Base-by-base conservation (phyloP, 257 asterid genomes). In the Ocimum tenuiflorum region DNA sequence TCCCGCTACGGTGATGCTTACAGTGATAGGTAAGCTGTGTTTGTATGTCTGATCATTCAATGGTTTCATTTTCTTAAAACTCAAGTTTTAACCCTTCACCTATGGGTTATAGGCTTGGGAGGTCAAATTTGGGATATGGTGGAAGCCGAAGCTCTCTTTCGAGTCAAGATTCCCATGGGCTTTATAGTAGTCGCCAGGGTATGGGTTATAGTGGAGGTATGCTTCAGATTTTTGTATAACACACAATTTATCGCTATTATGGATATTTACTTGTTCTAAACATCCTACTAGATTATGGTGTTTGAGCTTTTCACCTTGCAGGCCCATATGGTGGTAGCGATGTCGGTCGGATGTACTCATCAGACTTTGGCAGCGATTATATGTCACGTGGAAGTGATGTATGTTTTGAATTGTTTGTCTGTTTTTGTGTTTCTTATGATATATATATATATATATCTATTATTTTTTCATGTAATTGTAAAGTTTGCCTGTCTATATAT, bases 121-220 rank as follows among this genome's bases (percentile, higher is more conserved):
- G 97, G 78, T 82, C 97, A n/a, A 86, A 72, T 79, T 35, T 80
- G 52, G 94, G 91, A 72, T 94, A 90, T 73, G 81, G 88, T 60
- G 86, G 95, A 39, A 75, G 90, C 61, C 81, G 96, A 59, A 82
- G 88, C 74, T 82, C 97, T 31, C 54, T 86, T 50, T 76, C 96
- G 39, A 72, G 83, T 72, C 97, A 90, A 72, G 97, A 94, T 78
- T 75, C 97, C 54, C 96, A 84, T 52, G 89, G 95, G 45, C 72
- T 82, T 29, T 94, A 90, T 70, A 76, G 88, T 68, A 72, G 89
- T 76, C 97, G 96, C 52, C 99, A 86, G 72, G 81, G 88, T 63
- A 85, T 86, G 91, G 80, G 89, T 66, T 90, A 86, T 49, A 72
- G 85, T 73, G 95, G 95, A 84, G 95, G 97, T 88, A 75, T 62